Evolutionary conservation across 495 filamentous ascomycete species (phyloP).

Genomic region (Mytilinidion resinicola): DNA sequence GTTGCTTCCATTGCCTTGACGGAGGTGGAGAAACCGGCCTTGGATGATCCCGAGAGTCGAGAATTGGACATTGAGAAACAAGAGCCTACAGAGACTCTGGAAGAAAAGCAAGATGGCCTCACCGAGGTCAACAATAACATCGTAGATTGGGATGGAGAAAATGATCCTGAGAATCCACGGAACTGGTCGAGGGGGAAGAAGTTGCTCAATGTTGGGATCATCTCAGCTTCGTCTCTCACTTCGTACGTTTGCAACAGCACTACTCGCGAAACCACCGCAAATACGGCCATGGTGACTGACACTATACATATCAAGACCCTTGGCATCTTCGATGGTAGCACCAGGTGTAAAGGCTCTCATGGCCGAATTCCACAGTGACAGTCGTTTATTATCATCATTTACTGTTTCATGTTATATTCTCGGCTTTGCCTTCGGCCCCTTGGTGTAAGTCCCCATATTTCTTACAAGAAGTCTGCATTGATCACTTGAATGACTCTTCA

Average conservation of each 20-base stretch:
- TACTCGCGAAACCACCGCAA: background rate
- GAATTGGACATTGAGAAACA: background rate
- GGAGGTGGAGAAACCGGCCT: background rate
- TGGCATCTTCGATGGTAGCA: conserved; percentile 16
- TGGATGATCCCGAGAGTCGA: background rate
- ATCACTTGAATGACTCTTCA: background rate
- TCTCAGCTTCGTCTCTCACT: background rate
- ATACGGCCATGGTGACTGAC: background rate
- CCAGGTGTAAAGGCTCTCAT: conserved; percentile 8
- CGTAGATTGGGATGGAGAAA: background rate
- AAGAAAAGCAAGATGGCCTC: too few relatives aligned
- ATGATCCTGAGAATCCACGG: conserved; percentile 6
- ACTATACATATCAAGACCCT: conserved; percentile 1
- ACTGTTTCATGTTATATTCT: background rate
- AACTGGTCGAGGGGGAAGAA: conserved; percentile 5
- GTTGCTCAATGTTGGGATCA: conserved; percentile 1
- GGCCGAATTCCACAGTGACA: conserved; percentile 7
- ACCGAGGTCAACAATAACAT: background rate
- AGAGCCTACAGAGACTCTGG: too few relatives aligned
- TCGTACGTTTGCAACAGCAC: background rate
- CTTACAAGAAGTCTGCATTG: background rate
- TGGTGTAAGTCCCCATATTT: conserved; percentile 10
- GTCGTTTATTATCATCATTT: background rate
- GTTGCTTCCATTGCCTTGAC: background rate
- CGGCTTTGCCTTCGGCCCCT: conserved; percentile 1